Evolutionary conservation across 2,329 filamentous ascomycete species (phyloP), one percentile per base, ranked within the genome.

Genomic region (Byssochlamys sp.): DNA sequence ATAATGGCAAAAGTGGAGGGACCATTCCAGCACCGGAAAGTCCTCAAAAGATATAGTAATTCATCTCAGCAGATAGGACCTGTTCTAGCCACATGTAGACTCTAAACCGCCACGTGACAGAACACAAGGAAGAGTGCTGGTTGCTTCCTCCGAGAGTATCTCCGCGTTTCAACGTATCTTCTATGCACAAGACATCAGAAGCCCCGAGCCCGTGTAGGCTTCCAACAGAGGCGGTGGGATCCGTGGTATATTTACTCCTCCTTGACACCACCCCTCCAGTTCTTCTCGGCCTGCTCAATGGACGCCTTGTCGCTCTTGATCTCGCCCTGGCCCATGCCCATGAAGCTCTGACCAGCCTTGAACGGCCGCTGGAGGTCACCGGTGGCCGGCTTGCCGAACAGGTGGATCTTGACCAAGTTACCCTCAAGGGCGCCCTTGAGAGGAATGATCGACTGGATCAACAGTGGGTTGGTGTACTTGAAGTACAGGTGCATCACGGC

Each of bases 361-460:
- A 95, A 99, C 62, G 94, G 94, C 61, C 94, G 84, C 84, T 95
- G 94, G 66, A 99, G 84, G 63, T 99, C 94, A 56, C 92, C 94
- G 58, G 80, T 84, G 48, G 94, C 92, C 45, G 92, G 84, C 75
- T 94, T 81, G 69, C 91, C 91, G 63, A 91, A 88, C 63, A 99
- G 66, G 78, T 97, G 89, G 71, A 99, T 92, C 84, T 97, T 96
- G 81, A 94, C 84, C 68, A 96, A 81, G 82, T 96, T 97, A 78
- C 87, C 83, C 82, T 99, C 94, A 76, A 99, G 84, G 52, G 91
- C 92, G 72, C 88, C 84, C 87, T 99, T 99, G 76, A 97, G 81
- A 33, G 94, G 94, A 72, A 99, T 94, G 79, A 99, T 96, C 75
- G 89, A 95, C 84, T 99, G 94, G 80, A 99, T 96, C 70, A 96